phyloP scores from a whole-genome alignment of 176 grass and related monocot species.

The Carex littledalei region DNA sequence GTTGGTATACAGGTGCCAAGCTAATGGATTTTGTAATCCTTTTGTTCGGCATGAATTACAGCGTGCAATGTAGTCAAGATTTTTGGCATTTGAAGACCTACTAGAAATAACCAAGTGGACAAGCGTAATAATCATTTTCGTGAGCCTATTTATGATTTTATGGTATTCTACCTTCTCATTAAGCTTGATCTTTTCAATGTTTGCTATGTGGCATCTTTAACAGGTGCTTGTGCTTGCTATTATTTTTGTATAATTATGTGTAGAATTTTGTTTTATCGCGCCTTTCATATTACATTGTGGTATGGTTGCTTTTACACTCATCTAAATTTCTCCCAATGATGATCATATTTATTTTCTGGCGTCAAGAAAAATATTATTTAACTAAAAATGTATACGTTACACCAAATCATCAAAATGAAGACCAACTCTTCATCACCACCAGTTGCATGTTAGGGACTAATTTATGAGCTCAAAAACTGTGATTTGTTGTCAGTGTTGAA shows the following conservation, averaged over 20 bases:
- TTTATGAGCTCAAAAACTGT: neutral
- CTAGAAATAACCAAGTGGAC: neutral
- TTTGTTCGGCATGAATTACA: neutral
- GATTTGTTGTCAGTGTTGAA: no score
- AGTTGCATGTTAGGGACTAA: neutral
- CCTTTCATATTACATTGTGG: neutral
- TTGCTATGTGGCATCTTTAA: neutral
- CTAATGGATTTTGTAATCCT: neutral
- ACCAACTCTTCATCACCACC: neutral
- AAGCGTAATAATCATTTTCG: neutral
- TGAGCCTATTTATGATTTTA: neutral
- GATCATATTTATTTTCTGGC: neutral
- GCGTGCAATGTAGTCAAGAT: neutral
- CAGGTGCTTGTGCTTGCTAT: neutral
- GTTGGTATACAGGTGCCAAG: neutral
- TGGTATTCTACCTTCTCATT: neutral
- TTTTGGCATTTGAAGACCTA: neutral
- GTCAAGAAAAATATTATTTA: neutral
- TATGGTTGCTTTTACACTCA: neutral
- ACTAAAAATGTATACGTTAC: no score
- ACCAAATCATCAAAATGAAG: neutral
- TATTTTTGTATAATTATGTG: neutral
- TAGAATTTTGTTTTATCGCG: neutral
- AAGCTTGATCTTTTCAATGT: neutral
- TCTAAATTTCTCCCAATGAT: neutral